A percentile compares a stretch with the other conserved stretches of the same genome.
Evolutionary conservation across 2,329 filamentous ascomycete genomes (phyloP).

Genomic region (Fusarium circinatum): DNA sequence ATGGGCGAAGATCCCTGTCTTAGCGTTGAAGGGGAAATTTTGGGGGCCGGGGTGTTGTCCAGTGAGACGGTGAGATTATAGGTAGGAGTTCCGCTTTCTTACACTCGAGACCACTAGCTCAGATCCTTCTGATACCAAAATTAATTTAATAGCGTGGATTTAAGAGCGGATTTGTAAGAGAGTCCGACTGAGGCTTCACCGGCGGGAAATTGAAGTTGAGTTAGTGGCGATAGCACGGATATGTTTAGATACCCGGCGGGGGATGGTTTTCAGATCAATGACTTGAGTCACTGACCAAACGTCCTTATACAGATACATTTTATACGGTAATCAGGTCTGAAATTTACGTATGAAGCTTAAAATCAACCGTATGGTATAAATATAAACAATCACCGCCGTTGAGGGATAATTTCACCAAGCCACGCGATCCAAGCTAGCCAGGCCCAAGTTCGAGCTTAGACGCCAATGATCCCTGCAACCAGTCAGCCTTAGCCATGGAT

Average conservation of each 20-base stretch:
- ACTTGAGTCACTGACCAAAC: neutral
- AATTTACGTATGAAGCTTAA: neutral
- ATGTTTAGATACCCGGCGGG: neutral
- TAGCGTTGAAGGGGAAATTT: slow-evolving; percentile 18
- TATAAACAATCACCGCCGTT: neutral
- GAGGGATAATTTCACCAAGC: neutral
- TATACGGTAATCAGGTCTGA: too few relatives aligned
- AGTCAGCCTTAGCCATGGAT: slow-evolving; percentile 1
- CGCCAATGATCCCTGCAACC: neutral
- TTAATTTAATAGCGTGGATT: neutral
- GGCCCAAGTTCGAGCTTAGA: neutral
- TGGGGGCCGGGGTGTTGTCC: slow-evolving; percentile 6
- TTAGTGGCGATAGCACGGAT: neutral
- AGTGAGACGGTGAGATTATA: slow-evolving; percentile 2
- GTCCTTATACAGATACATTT: too few relatives aligned
- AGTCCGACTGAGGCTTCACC: neutral
- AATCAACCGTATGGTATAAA: neutral
- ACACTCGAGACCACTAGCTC: neutral
- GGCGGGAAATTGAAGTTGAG: slow-evolving; percentile 6
- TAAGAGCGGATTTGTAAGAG: neutral
- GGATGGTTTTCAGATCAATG: neutral
- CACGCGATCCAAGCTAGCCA: neutral
- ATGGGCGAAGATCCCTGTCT: slow-evolving; percentile 19
- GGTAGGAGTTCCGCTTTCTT: slow-evolving; percentile 5
- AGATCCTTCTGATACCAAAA: slow-evolving; percentile 15